Percentiles rank a stretch among this genome's conserved stretches.
Conservation (phyloP, 2,329 filamentous ascomycete genomes). For the Colletotrichum eremochloae region DNA sequence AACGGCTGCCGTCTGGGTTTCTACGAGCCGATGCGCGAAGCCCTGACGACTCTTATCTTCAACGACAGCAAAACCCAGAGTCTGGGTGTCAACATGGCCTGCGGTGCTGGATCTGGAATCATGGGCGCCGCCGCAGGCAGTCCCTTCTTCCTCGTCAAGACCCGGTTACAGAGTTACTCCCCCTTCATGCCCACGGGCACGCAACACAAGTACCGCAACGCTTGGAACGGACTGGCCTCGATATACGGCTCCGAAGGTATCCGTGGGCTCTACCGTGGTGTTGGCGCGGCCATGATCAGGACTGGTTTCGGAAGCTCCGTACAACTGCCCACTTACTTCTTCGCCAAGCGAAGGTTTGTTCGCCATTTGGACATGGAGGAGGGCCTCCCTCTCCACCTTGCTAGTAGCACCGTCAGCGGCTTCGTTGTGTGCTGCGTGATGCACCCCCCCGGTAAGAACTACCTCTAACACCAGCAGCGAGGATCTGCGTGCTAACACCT, state of each 20-base stretch:
- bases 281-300: constrained; percentile 93
- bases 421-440: constrained; percentile 98
- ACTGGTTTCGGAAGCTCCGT: constrained; percentile 97
- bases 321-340: constrained; percentile 97
- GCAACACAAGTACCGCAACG: constrained; percentile 93
- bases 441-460: constrained; percentile 86
- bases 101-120: constrained; percentile 89
- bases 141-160: constrained; percentile 98
- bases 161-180: constrained; percentile 92
- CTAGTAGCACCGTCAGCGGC: constrained; percentile 89
- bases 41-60: constrained; percentile 77
- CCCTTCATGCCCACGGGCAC: constrained; percentile 94
- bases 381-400: constrained; percentile 87
- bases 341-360: constrained; percentile 89
- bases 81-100: constrained; percentile 92
- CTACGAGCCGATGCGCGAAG: constrained; percentile 92
- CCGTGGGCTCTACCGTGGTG: constrained; percentile 87
- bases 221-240: constrained; percentile 82
- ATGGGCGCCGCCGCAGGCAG: constrained; percentile 93
- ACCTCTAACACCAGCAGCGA: background rate
- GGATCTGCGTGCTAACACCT: constrained; percentile 22
- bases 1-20: constrained; percentile 97
- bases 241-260: constrained; percentile 86
- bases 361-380: constrained; percentile 91
- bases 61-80: constrained; percentile 82